These are phyloP conservation scores for Pseudozyma tsukubaensis DNA, from an alignment of 1,284 basidiomycete species.

Conservation along the genomic window DNA sequence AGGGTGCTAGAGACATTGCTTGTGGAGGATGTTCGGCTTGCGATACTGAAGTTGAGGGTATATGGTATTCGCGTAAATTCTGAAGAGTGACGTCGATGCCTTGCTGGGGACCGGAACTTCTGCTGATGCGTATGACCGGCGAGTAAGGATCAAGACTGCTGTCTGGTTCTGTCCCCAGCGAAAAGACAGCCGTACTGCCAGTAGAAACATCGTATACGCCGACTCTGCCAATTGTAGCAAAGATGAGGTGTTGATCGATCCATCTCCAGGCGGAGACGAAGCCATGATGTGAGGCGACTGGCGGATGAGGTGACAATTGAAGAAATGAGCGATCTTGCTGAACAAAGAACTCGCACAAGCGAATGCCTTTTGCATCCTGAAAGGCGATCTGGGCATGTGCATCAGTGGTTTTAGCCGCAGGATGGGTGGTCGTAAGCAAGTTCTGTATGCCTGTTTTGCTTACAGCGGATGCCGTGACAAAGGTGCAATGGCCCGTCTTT, in stretches of 20 bases:
- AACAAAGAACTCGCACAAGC: slow-evolving; percentile 14
- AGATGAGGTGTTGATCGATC: slow-evolving; percentile 25
- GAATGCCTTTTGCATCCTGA: slow-evolving; percentile 21
- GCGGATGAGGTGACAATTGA: slow-evolving; percentile 1
- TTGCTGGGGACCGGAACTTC: neutral
- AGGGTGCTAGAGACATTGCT: slow-evolving; percentile 8
- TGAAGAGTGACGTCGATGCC: slow-evolving; percentile 15
- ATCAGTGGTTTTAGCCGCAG: neutral
- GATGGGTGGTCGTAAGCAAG: slow-evolving; percentile 8
- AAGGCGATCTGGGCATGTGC: slow-evolving; percentile 28
- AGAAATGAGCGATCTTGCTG: neutral
- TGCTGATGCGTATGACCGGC: slow-evolving; percentile 18
- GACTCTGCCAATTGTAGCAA: slow-evolving; percentile 22
- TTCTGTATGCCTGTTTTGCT: slow-evolving; percentile 30
- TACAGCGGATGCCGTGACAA: slow-evolving; percentile 20
- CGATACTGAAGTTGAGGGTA: neutral
- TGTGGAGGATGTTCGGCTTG: neutral
- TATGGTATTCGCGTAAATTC: slow-evolving; percentile 34
- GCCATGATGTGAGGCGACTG: slow-evolving; percentile 10
- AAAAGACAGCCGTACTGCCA: neutral
- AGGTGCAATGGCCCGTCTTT: slow-evolving; percentile 19
- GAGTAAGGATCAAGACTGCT: slow-evolving; percentile 24
- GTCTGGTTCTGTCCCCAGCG: slow-evolving; percentile 6
- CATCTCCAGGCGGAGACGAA: slow-evolving; percentile 32
- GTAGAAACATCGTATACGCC: slow-evolving; percentile 14